Conservation (phyloP, 768 basidiomycete species). For the Leucosporidium scottii region DNA sequence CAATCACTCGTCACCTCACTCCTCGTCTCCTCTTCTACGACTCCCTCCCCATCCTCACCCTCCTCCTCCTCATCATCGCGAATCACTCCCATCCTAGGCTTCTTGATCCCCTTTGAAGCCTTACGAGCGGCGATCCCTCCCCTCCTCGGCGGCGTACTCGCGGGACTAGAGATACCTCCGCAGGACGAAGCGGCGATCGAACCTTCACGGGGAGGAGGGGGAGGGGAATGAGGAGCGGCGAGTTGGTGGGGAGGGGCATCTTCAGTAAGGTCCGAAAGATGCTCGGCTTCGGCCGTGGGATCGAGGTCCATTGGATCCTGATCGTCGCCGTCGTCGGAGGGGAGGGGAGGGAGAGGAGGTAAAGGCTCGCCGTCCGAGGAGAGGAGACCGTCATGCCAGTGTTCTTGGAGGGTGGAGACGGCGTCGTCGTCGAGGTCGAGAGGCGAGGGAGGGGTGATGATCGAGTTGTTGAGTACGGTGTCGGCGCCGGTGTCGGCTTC, state of each 20-base stretch:
- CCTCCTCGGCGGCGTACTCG: background rate
- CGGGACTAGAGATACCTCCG: conserved; percentile 2
- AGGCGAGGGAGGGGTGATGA: too few species aligned
- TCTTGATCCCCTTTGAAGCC: background rate
- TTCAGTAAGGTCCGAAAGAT: background rate
- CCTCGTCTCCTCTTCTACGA: background rate
- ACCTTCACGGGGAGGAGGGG: background rate
- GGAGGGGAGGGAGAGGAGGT: too few species aligned
- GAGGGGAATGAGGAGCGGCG: background rate
- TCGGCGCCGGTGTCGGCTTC: background rate
- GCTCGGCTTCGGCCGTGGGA: background rate
- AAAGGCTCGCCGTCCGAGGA: background rate
- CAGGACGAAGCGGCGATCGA: background rate
- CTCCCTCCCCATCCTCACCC: background rate
- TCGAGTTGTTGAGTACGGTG: background rate
- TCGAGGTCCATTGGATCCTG: too few species aligned
- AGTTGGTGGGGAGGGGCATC: background rate
- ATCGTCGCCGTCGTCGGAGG: background rate
- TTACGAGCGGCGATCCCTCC: too few species aligned
- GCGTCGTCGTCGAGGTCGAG: too few species aligned
- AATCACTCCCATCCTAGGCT: too few species aligned
- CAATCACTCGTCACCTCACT: background rate
- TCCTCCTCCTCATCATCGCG: background rate
- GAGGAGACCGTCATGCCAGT: background rate
- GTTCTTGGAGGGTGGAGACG: too few species aligned